Evolutionary conservation across 2,329 filamentous ascomycete genomes (phyloP).

Genomic region (Arthrobotrys sinensis): DNA sequence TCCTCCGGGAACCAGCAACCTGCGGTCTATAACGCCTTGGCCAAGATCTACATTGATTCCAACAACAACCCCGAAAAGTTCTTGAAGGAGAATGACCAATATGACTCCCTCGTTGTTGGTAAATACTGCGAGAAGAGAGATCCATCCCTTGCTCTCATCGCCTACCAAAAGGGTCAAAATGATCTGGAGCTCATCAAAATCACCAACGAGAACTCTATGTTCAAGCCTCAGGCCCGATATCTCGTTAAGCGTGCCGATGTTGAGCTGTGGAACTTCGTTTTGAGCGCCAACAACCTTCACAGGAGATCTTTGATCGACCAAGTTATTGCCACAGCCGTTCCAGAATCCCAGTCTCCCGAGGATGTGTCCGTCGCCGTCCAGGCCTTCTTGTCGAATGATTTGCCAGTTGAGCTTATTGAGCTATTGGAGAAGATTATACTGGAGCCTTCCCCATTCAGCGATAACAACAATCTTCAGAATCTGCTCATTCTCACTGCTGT

Average conservation of each 20-base stretch:
- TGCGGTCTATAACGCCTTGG: conserved; percentile 95
- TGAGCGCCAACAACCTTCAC: conserved; percentile 96
- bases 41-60: conserved; percentile 99
- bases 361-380: conserved; percentile 96
- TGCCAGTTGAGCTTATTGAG: conserved; percentile 95
- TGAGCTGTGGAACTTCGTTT: conserved; percentile 94
- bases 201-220: conserved; percentile 99
- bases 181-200: conserved; percentile 97
- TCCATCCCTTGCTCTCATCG: conserved; percentile 93
- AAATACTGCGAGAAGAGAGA: conserved; percentile 99
- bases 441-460: conserved; percentile 99
- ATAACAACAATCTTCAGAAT: conserved; percentile 97
- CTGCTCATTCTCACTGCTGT: conserved; percentile 95
- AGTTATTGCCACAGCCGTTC: conserved; percentile 94
- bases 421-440: conserved; percentile 98
- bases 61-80: conserved; percentile 99
- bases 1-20: conserved; percentile 94
- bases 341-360: conserved; percentile 90
- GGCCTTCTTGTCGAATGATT: conserved; percentile 89
- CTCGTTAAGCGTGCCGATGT: conserved; percentile 88
- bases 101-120: conserved; percentile 90
- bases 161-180: conserved; percentile 96
- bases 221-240: conserved; percentile 96
- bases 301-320: conserved; percentile 95
- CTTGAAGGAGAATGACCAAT: conserved; percentile 96